phyloP scores from a whole-genome alignment of 2,329 filamentous ascomycete genomes.

The Colletotrichum lentis region DNA sequence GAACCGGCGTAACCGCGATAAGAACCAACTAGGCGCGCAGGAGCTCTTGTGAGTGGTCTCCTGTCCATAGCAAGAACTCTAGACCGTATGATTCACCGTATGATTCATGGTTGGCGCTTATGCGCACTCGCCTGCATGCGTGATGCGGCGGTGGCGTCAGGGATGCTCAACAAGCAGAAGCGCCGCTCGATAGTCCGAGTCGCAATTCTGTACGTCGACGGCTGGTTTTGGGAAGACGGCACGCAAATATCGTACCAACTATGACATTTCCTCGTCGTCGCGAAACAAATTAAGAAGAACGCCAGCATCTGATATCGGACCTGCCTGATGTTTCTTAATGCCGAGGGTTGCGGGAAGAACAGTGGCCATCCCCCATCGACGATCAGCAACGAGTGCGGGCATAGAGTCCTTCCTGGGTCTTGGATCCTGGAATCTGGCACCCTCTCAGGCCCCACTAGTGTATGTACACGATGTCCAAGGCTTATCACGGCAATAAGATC shows the following conservation, averaged over 20 bases:
- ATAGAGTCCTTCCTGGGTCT: constrained; percentile 31
- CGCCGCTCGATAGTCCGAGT: not conserved
- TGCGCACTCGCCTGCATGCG: constrained; percentile 36
- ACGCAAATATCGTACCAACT: not conserved
- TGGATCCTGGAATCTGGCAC: constrained; percentile 16
- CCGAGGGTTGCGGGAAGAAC: constrained; percentile 1
- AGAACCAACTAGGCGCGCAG: constrained; percentile 23
- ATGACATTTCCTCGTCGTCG: not conserved
- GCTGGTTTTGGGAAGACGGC: not conserved
- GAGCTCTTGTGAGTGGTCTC: constrained; percentile 2
- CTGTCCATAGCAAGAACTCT: not conserved
- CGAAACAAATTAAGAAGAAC: not conserved
- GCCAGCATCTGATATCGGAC: constrained; percentile 22
- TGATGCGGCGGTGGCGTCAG: constrained; percentile 34
- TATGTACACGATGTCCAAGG: constrained; percentile 21
- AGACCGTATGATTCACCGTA: constrained; percentile 7
- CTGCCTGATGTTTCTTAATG: constrained; percentile 2
- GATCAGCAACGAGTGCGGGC: constrained; percentile 24
- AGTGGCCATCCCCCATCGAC: constrained; percentile 11
- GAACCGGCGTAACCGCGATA: constrained; percentile 21
- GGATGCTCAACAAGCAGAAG: constrained; percentile 22
- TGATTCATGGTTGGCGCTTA: constrained; percentile 35
- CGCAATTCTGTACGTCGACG: not conserved
- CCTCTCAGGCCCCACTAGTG: no score
- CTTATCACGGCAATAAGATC: constrained; percentile 22